Evolutionary conservation across 371 early-diverging fungal species (phyloP).

Genomic region (Apophysomyces elegans): DNA sequence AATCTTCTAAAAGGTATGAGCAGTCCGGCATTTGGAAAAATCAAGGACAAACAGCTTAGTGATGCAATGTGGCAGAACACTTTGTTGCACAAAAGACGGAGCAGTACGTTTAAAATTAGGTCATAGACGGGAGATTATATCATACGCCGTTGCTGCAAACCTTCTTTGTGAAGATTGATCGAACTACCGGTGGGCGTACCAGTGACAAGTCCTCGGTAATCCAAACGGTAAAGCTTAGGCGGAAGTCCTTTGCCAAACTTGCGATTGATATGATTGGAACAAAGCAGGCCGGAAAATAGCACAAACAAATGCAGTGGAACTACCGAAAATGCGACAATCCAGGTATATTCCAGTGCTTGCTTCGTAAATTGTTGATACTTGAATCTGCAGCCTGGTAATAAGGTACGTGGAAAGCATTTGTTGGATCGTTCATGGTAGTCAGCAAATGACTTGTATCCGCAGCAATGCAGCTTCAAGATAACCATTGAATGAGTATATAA

Average conservation of each 20-base stretch:
- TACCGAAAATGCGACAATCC: conserved; percentile 53
- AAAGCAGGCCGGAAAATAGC: conserved; percentile 53
- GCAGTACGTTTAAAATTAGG: too few species aligned
- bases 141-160: conserved; percentile 41
- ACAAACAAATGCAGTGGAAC: conserved; percentile 55
- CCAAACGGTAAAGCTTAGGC: conserved; percentile 54
- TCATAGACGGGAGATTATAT: background rate
- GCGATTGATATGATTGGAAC: conserved; percentile 63
- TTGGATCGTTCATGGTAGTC: conserved; percentile 62
- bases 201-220: conserved; percentile 51
- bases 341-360: conserved; percentile 42
- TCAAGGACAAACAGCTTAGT: too few species aligned
- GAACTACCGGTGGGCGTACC: conserved; percentile 54
- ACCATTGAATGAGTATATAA: background rate
- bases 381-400: conserved; percentile 55
- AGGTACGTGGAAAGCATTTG: conserved; percentile 62
- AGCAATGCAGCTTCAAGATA: conserved; percentile 53
- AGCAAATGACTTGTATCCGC: conserved; percentile 56
- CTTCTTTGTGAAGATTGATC: conserved; percentile 38
- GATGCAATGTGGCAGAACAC: too few species aligned
- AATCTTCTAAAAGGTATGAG: too few species aligned
- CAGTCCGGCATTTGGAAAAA: too few species aligned
- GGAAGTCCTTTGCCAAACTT: conserved; percentile 53
- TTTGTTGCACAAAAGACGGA: too few species aligned
- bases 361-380: conserved; percentile 54